These are phyloP conservation scores for Penicillium fimorum DNA, from an alignment of 495 filamentous ascomycete genomes.

Conservation along the genomic window DNA sequence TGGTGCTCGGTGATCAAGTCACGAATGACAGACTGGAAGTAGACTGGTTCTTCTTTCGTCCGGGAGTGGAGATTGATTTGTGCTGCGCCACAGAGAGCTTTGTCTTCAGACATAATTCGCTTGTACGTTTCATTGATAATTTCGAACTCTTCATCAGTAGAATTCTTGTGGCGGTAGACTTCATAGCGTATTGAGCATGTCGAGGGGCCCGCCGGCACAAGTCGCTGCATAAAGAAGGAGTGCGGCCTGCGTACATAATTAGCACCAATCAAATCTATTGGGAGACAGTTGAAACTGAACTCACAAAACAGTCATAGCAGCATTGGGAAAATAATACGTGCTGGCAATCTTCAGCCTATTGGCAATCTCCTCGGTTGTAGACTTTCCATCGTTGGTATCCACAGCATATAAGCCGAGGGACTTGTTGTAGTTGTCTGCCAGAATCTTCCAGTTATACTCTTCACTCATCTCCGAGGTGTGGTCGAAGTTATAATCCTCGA, in stretches of 20 bases:
- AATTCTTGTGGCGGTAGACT: conserved; percentile 47
- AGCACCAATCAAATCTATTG: background rate
- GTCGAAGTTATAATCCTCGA: conserved; percentile 48
- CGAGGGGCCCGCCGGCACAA: conserved; percentile 41
- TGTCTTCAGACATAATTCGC: conserved; percentile 47
- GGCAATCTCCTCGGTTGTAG: conserved; percentile 34
- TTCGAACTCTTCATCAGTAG: conserved; percentile 44
- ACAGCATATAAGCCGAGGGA: conserved; percentile 38
- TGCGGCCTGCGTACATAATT: conserved; percentile 24
- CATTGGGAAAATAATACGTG: conserved; percentile 49
- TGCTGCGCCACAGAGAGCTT: conserved; percentile 38
- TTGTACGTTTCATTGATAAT: conserved; percentile 42
- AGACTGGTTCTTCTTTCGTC: conserved; percentile 45
- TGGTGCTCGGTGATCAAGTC: conserved; percentile 40
- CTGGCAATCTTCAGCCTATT: conserved; percentile 31
- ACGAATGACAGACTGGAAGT: conserved; percentile 46
- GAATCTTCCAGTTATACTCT: conserved; percentile 52
- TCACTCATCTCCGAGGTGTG: conserved; percentile 47
- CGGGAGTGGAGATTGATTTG: conserved; percentile 49
- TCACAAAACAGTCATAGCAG: conserved; percentile 45
- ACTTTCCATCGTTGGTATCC: conserved; percentile 29
- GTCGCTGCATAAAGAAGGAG: conserved; percentile 49
- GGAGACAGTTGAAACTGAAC: conserved; percentile 8
- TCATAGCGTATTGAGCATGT: conserved; percentile 44
- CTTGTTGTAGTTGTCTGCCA: conserved; percentile 53